These are phyloP conservation scores for Paramecium biaurelia DNA, from an alignment of 73 alveolate genomes.

Conservation along the genomic window DNA sequence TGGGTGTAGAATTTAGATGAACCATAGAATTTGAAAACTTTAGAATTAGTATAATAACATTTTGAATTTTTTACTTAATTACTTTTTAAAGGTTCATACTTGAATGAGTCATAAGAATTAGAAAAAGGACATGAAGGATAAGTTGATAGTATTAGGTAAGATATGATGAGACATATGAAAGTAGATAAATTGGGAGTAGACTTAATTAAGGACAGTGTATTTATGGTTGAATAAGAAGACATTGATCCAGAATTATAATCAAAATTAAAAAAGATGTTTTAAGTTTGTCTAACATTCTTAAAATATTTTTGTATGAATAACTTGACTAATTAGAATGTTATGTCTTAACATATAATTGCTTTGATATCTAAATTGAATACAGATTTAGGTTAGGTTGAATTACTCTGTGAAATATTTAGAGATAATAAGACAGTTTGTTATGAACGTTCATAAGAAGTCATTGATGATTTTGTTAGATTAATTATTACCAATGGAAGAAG, in stretches of 20 bases:
- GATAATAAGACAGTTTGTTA: conserved; percentile 52
- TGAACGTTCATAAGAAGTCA: conserved; percentile 22
- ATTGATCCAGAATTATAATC: not conserved
- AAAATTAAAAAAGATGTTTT: conserved; percentile 25
- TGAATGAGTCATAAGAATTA: conserved; percentile 1
- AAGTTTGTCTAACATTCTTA: conserved; percentile 44
- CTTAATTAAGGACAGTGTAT: conserved; percentile 55
- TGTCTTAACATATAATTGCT: conserved; percentile 27
- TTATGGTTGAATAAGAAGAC: conserved; percentile 39
- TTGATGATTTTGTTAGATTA: conserved; percentile 56
- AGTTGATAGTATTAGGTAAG: conserved; percentile 56
- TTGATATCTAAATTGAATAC: conserved; percentile 26
- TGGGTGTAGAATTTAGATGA: conserved; percentile 58
- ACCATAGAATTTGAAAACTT: conserved; percentile 15
- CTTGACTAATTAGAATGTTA: not conserved
- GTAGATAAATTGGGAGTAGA: conserved; percentile 52
- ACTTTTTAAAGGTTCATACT: conserved; percentile 39
- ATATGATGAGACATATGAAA: conserved; percentile 52
- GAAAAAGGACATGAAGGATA: conserved; percentile 15
- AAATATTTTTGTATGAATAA: conserved; percentile 38
- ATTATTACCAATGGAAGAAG: conserved; percentile 57
- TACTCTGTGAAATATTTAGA: conserved; percentile 59
- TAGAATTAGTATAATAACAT: not conserved
- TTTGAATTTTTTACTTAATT: conserved; percentile 41
- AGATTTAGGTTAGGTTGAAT: conserved; percentile 57